These are phyloP conservation scores for Fraxinus cuspidata DNA, from an alignment of 257 asterid species.

Conservation along the genomic window DNA sequence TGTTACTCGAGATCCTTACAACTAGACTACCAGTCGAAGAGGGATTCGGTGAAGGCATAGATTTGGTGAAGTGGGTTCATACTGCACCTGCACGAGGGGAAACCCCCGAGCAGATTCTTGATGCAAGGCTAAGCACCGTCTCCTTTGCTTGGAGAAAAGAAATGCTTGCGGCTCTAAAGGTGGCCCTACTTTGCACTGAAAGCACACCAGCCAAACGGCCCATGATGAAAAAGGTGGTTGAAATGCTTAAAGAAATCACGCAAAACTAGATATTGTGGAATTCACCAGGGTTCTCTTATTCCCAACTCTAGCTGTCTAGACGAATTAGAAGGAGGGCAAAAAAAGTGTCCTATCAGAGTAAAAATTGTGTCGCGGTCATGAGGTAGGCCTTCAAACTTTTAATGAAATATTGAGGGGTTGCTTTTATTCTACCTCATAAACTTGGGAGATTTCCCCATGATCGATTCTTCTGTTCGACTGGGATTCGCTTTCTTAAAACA, in stretches of 20 bases:
- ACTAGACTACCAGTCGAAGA: conserved; percentile 83
- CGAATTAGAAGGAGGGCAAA: conserved; percentile 9
- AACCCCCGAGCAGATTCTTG: conserved; percentile 98
- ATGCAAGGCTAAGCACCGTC: conserved; percentile 79
- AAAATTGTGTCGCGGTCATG: conserved; percentile 10
- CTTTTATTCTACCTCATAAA: not conserved
- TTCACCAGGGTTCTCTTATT: conserved; percentile 14
- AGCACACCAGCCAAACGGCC: conserved; percentile 92
- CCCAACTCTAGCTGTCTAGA: conserved; percentile 6
- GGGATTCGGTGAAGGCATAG: conserved; percentile 93
- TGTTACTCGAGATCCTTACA: conserved; percentile 90
- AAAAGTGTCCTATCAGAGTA: not conserved
- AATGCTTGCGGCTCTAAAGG: conserved; percentile 83
- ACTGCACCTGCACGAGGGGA: conserved; percentile 85
- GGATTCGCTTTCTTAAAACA: not conserved
- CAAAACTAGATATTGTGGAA: conserved; percentile 30
- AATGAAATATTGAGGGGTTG: conserved; percentile 24
- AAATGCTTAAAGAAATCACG: conserved; percentile 76
- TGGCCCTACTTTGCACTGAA: conserved; percentile 86
- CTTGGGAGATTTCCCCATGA: not conserved
- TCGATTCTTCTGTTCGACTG: not conserved
- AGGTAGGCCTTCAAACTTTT: conserved; percentile 16
- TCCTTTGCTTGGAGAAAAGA: conserved; percentile 93
- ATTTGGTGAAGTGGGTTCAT: conserved; percentile 97
- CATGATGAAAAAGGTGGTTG: conserved; percentile 87